Evolutionary conservation across 805 yeast species (phyloP), one percentile per base, ranked within the genome.

Genomic region (Kodamaea fukazawae): DNA sequence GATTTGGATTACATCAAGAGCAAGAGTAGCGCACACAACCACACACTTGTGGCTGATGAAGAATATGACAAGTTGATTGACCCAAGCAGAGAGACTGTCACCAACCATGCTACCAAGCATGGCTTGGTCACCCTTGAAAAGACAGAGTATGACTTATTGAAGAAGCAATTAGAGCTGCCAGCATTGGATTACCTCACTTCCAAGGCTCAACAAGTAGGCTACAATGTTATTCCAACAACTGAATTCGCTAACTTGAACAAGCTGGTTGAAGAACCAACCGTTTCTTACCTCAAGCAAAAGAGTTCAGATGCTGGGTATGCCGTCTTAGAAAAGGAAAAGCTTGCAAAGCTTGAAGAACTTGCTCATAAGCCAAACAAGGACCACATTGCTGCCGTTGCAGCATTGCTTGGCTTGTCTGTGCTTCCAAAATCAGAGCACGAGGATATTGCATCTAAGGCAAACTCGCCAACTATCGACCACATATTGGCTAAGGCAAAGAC

Each of bases 381-480:
- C n/a, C 50, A 44, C 14, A 10, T 46, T 8, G 15, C 41, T 3
- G 35, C 32, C 9, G 36, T 18, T 12, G 47, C 49, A n/a, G 40
- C 40, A 2, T 4, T 36, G 4, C 35, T 41, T 14, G 45, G 45
- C 3, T 38, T 46, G 38, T 14, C 34, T 4, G 28, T 44, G 2
- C 29, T 44, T n/a, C 41, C 22, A 15, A 17, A 28, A 14, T 9
- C 10, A n/a, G 31, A 32, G 9, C 36, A 36, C 14, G 14, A 35
- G 4, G 41, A 36, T 18, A 9, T 44, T n/a, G 17, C 17, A 7
- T 17, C 31, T 6, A 33, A 20, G 28, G 35, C 41, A 4, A 20
- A 34, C n/a, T 17, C 40, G 4, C 65, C 51, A 27, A 34, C 49
- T 17, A 30, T 45, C 4, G 49, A 49, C 4, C 45, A 40, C 25